phyloP scores from a whole-genome alignment of 345 rosid genomes.

The Triadica sebifera region DNA sequence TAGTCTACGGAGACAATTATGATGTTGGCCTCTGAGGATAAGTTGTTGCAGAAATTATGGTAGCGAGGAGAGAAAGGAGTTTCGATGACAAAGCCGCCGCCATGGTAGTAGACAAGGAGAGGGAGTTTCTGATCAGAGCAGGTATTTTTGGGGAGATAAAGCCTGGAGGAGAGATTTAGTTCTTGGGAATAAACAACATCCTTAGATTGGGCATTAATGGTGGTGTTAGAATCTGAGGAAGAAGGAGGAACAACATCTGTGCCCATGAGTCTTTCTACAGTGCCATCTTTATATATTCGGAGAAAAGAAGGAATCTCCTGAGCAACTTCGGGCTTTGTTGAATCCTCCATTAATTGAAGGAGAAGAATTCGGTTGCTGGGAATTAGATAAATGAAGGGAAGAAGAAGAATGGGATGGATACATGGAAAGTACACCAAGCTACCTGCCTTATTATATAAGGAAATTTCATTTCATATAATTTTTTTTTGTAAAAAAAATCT shows the following conservation, averaged over 20 bases:
- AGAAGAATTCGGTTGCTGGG: too few species aligned
- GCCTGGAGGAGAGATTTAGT: conserved; percentile 4
- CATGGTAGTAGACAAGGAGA: conserved; percentile 21
- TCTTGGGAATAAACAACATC: conserved; percentile 12
- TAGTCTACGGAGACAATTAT: conserved; percentile 26
- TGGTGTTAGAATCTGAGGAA: background rate
- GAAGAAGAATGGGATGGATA: too few species aligned
- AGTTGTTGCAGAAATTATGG: conserved; percentile 14
- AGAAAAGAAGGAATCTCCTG: conserved; percentile 2
- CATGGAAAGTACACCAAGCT: too few species aligned
- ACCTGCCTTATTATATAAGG: too few species aligned
- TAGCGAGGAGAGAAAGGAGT: conserved; percentile 22
- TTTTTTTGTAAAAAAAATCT: too few species aligned
- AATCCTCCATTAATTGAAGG: background rate
- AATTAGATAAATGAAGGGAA: too few species aligned
- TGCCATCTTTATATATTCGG: conserved; percentile 11
- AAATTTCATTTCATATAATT: too few species aligned
- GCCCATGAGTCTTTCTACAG: conserved; percentile 17
- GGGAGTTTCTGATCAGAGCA: conserved; percentile 15
- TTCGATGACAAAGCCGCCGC: conserved; percentile 24
- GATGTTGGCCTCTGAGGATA: conserved; percentile 18
- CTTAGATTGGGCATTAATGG: background rate
- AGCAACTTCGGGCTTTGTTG: background rate
- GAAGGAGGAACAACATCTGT: conserved; percentile 7
- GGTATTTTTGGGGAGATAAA: conserved; percentile 14